phyloP scores from a whole-genome alignment of 495 filamentous ascomycete genomes.

The Recurvomyces mirabilis region DNA sequence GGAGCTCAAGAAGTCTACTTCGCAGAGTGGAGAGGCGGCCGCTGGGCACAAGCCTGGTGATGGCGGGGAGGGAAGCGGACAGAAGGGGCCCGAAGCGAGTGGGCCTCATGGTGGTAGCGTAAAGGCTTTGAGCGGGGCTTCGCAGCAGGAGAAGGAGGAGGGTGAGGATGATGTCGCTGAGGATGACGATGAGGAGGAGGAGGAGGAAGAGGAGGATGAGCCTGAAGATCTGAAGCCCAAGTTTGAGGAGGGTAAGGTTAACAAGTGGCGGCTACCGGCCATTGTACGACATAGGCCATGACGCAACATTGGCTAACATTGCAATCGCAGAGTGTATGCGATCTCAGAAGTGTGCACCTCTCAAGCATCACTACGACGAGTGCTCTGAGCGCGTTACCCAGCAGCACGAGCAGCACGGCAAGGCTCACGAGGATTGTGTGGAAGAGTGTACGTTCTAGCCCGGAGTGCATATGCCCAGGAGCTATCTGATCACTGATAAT shows the following conservation, averaged over 20 bases:
- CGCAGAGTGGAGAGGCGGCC: conserved; percentile 12
- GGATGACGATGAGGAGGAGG: conserved; percentile 47
- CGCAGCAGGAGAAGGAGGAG: too few relatives aligned
- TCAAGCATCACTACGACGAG: conserved; percentile 96
- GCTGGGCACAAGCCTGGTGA: conserved; percentile 22
- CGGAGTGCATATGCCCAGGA: background rate
- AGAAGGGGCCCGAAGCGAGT: conserved; percentile 8
- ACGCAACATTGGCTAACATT: too few relatives aligned
- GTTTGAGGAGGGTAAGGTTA: conserved; percentile 81
- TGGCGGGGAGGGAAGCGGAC: conserved; percentile 15
- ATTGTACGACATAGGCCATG: too few relatives aligned
- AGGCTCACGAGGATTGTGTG: conserved; percentile 83
- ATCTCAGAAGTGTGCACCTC: conserved; percentile 68
- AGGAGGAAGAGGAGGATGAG: conserved; percentile 88
- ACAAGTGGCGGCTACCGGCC: too few relatives aligned
- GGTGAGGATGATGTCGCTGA: conserved; percentile 39
- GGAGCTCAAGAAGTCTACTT: conserved; percentile 21
- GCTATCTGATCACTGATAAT: conserved; percentile 1
- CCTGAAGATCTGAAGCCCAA: conserved; percentile 75
- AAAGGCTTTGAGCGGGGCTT: conserved; percentile 37
- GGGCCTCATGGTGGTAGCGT: conserved; percentile 8
- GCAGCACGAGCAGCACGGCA: conserved; percentile 54
- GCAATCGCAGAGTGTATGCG: conserved; percentile 79
- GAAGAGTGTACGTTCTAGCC: conserved; percentile 79
- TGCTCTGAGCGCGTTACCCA: conserved; percentile 85